Evolutionary conservation across 1,139 yeast species (phyloP), one percentile per base, ranked within the genome.

Genomic region (Blastobotrys elegans): DNA sequence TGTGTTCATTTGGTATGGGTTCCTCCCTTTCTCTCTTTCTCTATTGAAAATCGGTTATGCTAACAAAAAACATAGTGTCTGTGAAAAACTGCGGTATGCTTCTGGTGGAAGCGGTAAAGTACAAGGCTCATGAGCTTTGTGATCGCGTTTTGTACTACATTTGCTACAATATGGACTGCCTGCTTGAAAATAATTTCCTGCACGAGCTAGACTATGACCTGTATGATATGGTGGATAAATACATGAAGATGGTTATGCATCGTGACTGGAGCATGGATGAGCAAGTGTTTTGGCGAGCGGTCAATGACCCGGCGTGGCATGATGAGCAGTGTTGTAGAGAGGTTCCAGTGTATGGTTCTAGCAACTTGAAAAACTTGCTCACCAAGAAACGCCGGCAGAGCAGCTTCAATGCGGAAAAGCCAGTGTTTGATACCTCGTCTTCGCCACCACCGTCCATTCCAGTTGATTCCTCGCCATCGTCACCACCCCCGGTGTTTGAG

Each of bases 61-160:
- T 43, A 36, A 43, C 41, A 24, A 11, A 8, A 29, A 36, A 43
- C 53, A n/a, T n/a, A n/a, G 61, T 87, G 10, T 69, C 67, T 11
- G 68, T 79, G 14, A 85, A 83, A 14, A 85, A 84, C 55, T 88
- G 82, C 1, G 67, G 80, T 33, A 55, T 73, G 2, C 60, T 88
- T 14, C 60, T 85, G 27, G 68, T 73, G 8, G 81, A 81, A 58
- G 75, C 94, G 0, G 74, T 73, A 37, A 58, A 66, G 32, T 68
- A 75, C 47, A 66, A 73, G 13, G 85, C 88, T 2, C 61, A 66
- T 7, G 79, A 81, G 55, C 62, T 89, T 29, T 72, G 79, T 51
- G 70, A 73, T 46, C 75, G 77, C 47, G 79, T 95, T 58, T 68
- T 83, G 35, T 81, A 87, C 80, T 85, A 76, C 54, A 72, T 87